Evolutionary conservation across 768 basidiomycete genomes (phyloP).

Genomic region (Chalciporus pseudorubinellus): DNA sequence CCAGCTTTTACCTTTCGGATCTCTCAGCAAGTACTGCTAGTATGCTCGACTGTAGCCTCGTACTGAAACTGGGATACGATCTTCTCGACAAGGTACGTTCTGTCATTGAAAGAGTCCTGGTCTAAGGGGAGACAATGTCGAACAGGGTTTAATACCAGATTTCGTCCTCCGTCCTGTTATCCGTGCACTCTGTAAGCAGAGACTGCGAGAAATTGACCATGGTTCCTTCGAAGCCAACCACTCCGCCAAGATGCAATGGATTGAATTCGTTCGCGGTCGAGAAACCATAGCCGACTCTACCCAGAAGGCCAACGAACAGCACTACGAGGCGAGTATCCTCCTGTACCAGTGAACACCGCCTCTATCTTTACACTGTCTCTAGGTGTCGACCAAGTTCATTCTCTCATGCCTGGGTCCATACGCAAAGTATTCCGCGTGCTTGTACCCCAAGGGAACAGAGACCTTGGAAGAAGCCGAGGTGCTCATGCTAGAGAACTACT

Average conservation of each 20-base stretch:
- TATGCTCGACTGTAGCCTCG: not conserved
- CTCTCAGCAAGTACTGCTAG: no score
- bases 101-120: not conserved
- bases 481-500: constrained; percentile 65
- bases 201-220: constrained; percentile 58
- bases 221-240: constrained; percentile 60
- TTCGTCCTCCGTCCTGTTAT: constrained; percentile 48
- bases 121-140: not conserved
- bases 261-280: constrained; percentile 51
- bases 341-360: not conserved
- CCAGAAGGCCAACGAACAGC: constrained; percentile 71
- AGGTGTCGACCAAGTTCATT: constrained; percentile 64
- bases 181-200: constrained; percentile 47
- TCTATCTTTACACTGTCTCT: not conserved
- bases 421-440: constrained; percentile 66
- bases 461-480: constrained; percentile 63
- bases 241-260: constrained; percentile 65
- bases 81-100: constrained; percentile 32
- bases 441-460: constrained; percentile 60
- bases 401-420: constrained; percentile 61
- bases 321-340: constrained; percentile 51
- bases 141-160: constrained; percentile 62
- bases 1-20: not conserved
- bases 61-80: constrained; percentile 33
- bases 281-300: constrained; percentile 58